These are phyloP conservation scores for Rhazya stricta DNA, from an alignment of 257 asterid species.

Conservation along the genomic window DNA sequence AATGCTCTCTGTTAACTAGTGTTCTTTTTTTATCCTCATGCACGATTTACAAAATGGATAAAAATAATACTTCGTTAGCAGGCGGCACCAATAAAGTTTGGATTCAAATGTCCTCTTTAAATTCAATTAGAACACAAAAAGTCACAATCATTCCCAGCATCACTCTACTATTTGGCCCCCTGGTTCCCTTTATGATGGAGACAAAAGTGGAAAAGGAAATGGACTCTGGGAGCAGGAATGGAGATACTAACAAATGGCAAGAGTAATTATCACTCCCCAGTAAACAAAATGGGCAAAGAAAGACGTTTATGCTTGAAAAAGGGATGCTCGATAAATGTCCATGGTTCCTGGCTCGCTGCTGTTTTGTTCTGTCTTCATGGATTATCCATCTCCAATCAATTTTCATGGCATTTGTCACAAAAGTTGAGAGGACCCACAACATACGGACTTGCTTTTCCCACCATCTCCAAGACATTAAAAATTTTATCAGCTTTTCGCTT, in stretches of 20 bases:
- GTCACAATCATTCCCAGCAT: not conserved
- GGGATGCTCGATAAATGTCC: constrained; percentile 13
- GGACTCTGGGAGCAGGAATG: not conserved
- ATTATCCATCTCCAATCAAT: not conserved
- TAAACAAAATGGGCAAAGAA: not conserved
- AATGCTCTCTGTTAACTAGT: not conserved
- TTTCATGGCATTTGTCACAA: constrained; percentile 7
- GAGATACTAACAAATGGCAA: not conserved
- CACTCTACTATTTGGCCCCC: not conserved
- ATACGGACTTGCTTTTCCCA: constrained; percentile 4
- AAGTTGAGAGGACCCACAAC: constrained; percentile 20
- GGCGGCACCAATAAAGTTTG: not conserved
- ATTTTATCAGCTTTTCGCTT: not conserved
- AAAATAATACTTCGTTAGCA: not conserved
- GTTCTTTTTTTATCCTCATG: not conserved
- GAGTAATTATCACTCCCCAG: not conserved
- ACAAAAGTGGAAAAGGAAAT: not conserved
- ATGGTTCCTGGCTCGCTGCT: not conserved
- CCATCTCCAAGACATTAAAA: not conserved
- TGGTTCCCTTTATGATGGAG: not conserved
- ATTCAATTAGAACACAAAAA: not conserved
- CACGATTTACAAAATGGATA: not conserved
- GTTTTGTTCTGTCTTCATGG: not conserved
- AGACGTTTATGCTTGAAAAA: not conserved
- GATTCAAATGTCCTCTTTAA: not conserved